Evolutionary conservation across 306 rosid species (phyloP).

Genomic region (Sesbania bispinosa): DNA sequence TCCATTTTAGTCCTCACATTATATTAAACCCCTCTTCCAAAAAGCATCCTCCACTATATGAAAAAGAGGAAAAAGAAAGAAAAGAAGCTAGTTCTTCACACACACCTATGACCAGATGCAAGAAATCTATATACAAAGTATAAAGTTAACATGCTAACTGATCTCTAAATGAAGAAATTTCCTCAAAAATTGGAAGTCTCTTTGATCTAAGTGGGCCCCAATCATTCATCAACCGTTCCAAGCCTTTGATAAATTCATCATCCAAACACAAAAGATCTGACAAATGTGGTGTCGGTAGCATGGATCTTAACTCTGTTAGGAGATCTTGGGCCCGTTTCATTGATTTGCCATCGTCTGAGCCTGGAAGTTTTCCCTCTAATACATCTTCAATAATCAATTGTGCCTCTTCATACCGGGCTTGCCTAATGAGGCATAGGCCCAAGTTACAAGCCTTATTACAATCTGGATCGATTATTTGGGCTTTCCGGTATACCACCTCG

Average conservation of each 20-base stretch:
- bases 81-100: background rate
- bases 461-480: constrained; percentile 85
- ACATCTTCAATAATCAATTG: constrained; percentile 46
- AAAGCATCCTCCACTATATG: background rate
- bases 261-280: constrained; percentile 42
- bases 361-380: constrained; percentile 39
- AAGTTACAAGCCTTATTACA: constrained; percentile 92
- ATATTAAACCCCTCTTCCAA: background rate
- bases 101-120: background rate
- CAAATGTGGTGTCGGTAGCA: constrained; percentile 13
- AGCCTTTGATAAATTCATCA: constrained; percentile 72
- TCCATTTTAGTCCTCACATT: background rate
- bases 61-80: background rate
- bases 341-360: constrained; percentile 57
- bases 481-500: constrained; percentile 75
- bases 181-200: constrained; percentile 95
- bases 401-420: constrained; percentile 61
- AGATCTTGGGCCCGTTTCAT: constrained; percentile 57
- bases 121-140: background rate
- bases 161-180: constrained; percentile 76
- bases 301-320: constrained; percentile 40
- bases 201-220: constrained; percentile 70
- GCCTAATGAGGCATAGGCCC: constrained; percentile 72
- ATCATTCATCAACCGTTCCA: constrained; percentile 60
- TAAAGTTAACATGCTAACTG: constrained; percentile 73